Conservation (phyloP, 1,284 basidiomycete genomes). For the Papiliotrema fonsecae region DNA sequence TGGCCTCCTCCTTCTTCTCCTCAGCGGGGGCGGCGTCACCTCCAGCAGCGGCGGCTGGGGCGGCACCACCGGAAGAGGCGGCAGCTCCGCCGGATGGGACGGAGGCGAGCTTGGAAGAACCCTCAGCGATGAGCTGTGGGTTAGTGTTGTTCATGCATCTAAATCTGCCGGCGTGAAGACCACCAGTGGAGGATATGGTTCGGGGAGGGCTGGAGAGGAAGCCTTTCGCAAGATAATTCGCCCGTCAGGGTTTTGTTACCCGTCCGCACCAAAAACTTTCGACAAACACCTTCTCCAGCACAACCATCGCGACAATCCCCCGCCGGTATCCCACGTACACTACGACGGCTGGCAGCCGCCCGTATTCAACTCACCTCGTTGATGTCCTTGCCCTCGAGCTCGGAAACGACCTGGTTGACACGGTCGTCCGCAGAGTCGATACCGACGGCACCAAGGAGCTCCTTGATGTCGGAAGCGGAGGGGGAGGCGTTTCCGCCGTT, state of each 20-base stretch:
- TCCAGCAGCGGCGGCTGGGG: conserved; percentile 55
- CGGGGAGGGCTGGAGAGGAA: too few relatives aligned
- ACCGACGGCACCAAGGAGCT: conserved; percentile 79
- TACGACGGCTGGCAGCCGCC: too few relatives aligned
- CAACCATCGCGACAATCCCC: too few relatives aligned
- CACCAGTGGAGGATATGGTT: neutral
- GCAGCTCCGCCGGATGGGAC: conserved; percentile 55
- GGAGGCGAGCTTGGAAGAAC: conserved; percentile 87
- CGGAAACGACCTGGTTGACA: conserved; percentile 79
- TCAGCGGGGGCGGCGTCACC: conserved; percentile 62
- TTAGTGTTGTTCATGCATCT: neutral
- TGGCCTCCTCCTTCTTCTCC: conserved; percentile 62
- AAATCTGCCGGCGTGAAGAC: neutral
- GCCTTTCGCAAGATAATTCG: too few relatives aligned
- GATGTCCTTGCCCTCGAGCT: conserved; percentile 90
- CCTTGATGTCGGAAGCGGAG: conserved; percentile 82
- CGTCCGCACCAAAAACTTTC: too few relatives aligned
- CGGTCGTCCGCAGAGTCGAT: conserved; percentile 84
- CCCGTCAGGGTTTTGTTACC: too few relatives aligned
- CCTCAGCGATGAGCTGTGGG: conserved; percentile 82
- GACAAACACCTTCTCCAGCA: neutral
- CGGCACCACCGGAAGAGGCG: conserved; percentile 39
- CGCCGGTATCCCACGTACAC: too few relatives aligned
- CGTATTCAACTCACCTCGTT: conserved; percentile 60
- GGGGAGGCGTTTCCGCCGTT: conserved; percentile 88